Evolutionary conservation across 1,284 basidiomycete species (phyloP).

Genomic region (Malassezia brasiliensis): DNA sequence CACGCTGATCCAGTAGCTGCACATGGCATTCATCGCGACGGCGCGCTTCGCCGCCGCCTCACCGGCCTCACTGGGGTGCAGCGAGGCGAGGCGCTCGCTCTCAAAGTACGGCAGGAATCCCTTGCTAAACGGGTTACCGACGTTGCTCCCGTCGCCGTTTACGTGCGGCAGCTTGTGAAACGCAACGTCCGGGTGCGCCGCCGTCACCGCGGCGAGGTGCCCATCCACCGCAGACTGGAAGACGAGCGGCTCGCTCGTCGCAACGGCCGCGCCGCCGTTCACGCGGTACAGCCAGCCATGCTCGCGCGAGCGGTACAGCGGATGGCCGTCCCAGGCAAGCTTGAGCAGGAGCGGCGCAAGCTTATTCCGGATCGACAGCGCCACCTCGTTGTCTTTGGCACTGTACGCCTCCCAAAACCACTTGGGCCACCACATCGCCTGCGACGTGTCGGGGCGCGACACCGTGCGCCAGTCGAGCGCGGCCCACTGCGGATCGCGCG

Average conservation of each 20-base stretch:
- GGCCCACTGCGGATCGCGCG: slow-evolving; percentile 21
- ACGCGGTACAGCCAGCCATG: slow-evolving; percentile 73
- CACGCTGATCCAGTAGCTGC: slow-evolving; percentile 95
- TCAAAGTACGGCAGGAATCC: slow-evolving; percentile 78
- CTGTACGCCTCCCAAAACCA: slow-evolving; percentile 86
- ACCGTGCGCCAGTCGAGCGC: slow-evolving; percentile 34
- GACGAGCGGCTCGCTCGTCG: not conserved
- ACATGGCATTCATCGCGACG: slow-evolving; percentile 82
- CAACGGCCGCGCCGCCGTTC: not conserved
- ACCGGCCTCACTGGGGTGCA: slow-evolving; percentile 49
- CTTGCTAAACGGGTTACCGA: slow-evolving; percentile 83
- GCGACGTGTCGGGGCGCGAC: slow-evolving; percentile 15
- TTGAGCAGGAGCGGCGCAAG: slow-evolving; percentile 75
- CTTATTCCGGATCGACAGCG: slow-evolving; percentile 75
- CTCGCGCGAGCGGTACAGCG: slow-evolving; percentile 73
- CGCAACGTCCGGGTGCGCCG: slow-evolving; percentile 12
- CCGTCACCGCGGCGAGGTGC: slow-evolving; percentile 1
- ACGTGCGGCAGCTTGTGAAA: slow-evolving; percentile 87
- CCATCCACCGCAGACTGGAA: slow-evolving; percentile 1
- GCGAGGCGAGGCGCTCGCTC: slow-evolving; percentile 56
- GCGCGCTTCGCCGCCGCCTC: slow-evolving; percentile 71
- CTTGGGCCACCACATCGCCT: slow-evolving; percentile 59
- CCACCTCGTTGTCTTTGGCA: slow-evolving; percentile 53
- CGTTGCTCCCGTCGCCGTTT: slow-evolving; percentile 85
- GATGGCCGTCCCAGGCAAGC: slow-evolving; percentile 77